Percentiles rank a stretch among this genome's conserved stretches.
phyloP scores from a whole-genome alignment of 2,329 filamentous ascomycete species.

The Onygenales sp. region DNA sequence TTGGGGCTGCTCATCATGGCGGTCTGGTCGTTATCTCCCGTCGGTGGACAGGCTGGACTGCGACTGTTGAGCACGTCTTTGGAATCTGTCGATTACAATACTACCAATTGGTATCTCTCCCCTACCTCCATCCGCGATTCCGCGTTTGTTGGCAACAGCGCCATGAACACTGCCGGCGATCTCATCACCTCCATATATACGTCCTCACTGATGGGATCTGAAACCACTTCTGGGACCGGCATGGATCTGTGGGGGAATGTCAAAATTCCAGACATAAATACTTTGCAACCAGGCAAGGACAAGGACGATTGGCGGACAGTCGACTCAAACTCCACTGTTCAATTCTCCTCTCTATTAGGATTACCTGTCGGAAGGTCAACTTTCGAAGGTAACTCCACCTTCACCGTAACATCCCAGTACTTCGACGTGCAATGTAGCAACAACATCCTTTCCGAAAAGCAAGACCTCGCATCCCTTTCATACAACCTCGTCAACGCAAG shows the following conservation, averaged over 20 bases:
- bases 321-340: not conserved
- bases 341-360: not conserved
- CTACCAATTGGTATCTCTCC: slow-evolving; percentile 1
- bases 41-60: not conserved
- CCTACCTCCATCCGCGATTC: not conserved
- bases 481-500: not conserved
- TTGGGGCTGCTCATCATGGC: not conserved
- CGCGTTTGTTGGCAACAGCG: not conserved
- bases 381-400: not conserved
- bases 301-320: not conserved
- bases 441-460: not conserved
- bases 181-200: not conserved
- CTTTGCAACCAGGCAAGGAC: not conserved
- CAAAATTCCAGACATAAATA: slow-evolving; percentile 1
- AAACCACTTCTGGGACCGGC: not conserved
- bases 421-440: not conserved
- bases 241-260: slow-evolving; percentile 1
- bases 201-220: not conserved
- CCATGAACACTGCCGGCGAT: not conserved
- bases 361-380: not conserved
- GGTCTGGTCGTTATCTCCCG: not conserved
- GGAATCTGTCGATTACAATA: not conserved
- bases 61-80: not conserved
- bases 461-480: not conserved
- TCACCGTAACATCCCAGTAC: slow-evolving; percentile 1